phyloP scores from a whole-genome alignment of 495 filamentous ascomycete genomes.

The Chaetomium cochliodes region DNA sequence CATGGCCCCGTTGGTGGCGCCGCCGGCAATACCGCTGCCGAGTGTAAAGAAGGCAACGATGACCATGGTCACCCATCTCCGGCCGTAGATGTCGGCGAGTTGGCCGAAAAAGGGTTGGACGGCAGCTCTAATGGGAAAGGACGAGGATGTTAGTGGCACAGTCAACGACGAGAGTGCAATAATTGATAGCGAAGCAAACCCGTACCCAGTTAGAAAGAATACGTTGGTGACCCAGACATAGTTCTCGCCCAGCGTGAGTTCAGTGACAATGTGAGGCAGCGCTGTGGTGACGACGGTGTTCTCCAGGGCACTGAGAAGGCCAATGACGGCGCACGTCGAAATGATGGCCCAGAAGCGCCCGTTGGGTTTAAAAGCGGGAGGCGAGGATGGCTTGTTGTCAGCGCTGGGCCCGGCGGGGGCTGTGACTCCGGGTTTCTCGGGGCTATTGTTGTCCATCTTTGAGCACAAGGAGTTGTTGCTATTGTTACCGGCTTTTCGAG shows the following conservation, averaged over 20 bases:
- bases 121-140: neutral
- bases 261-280: conserved; percentile 39
- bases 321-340: conserved; percentile 7
- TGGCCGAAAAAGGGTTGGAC: conserved; percentile 27
- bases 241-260: conserved; percentile 33
- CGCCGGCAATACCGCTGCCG: conserved; percentile 49
- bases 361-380: neutral
- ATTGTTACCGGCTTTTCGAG: too few species aligned
- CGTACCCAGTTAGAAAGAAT: conserved; percentile 31
- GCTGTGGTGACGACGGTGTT: conserved; percentile 44
- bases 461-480: too few species aligned
- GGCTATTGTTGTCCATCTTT: too few species aligned
- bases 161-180: conserved; percentile 14
- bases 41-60: conserved; percentile 42
- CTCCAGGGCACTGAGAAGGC: conserved; percentile 41
- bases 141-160: too few species aligned
- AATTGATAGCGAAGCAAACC: conserved; percentile 20
- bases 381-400: neutral
- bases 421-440: too few species aligned
- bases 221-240: conserved; percentile 49
- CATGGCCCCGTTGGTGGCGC: conserved; percentile 47
- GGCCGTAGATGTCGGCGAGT: conserved; percentile 52
- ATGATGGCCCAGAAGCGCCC: conserved; percentile 32
- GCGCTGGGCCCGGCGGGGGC: too few species aligned
- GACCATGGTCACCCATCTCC: conserved; percentile 45